A percentile compares a stretch with the other conserved stretches of the same genome.
These are phyloP conservation scores for Fonsecaea erecta DNA, from an alignment of 2,329 filamentous ascomycete genomes.

Conservation along the genomic window DNA sequence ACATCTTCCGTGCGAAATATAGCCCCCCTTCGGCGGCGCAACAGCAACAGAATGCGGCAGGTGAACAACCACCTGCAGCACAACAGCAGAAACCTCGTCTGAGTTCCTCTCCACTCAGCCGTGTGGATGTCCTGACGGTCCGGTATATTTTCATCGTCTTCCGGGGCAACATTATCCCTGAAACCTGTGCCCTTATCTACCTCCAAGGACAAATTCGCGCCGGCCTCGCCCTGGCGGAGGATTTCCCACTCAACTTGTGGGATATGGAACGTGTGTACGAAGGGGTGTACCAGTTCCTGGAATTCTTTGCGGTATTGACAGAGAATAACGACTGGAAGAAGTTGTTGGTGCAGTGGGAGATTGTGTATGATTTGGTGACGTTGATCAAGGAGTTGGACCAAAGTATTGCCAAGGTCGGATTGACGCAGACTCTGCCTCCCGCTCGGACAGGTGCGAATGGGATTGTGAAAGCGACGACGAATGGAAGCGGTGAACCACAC, in stretches of 20 bases:
- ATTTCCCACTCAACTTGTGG: slow-evolving; percentile 94
- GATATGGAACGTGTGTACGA: slow-evolving; percentile 98
- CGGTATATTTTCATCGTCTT: slow-evolving; percentile 94
- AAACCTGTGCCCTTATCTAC: slow-evolving; percentile 92
- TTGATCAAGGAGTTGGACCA: slow-evolving; percentile 85
- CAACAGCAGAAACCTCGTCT: slow-evolving; percentile 45
- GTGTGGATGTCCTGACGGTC: slow-evolving; percentile 68
- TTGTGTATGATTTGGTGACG: slow-evolving; percentile 84
- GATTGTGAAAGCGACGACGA: slow-evolving; percentile 17
- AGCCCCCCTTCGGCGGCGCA: slow-evolving; percentile 54
- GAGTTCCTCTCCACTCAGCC: slow-evolving; percentile 60
- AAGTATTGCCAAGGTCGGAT: slow-evolving; percentile 77
- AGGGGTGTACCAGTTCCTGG: slow-evolving; percentile 89
- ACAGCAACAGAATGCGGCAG: slow-evolving; percentile 37
- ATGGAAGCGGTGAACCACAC: not conserved
- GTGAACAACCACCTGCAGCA: slow-evolving; percentile 53
- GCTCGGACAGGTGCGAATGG: slow-evolving; percentile 12
- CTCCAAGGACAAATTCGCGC: slow-evolving; percentile 87
- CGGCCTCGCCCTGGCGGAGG: slow-evolving; percentile 73
- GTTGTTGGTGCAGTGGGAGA: slow-evolving; percentile 89
- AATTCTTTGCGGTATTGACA: slow-evolving; percentile 87
- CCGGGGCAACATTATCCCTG: slow-evolving; percentile 87
- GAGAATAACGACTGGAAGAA: slow-evolving; percentile 82
- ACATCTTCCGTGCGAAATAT: slow-evolving; percentile 75
- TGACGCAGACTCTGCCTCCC: slow-evolving; percentile 36